Percentiles rank a stretch among this genome's conserved stretches.
These are phyloP conservation scores for Yamadazyma kitorensis DNA, from an alignment of 805 yeast species.

Conservation along the genomic window DNA sequence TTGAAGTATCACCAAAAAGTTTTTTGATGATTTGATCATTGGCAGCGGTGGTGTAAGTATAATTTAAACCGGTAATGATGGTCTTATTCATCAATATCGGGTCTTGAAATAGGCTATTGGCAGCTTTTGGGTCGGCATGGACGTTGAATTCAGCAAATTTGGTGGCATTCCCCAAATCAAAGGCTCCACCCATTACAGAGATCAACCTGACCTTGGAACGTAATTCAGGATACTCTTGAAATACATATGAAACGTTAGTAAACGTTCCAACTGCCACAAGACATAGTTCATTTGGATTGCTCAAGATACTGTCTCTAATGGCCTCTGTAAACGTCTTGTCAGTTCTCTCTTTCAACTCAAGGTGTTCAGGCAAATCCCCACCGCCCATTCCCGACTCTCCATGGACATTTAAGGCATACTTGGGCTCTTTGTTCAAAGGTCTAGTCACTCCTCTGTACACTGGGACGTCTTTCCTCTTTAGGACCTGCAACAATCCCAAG, in stretches of 20 bases:
- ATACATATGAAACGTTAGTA: slow-evolving; percentile 65
- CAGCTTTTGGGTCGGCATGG: slow-evolving; percentile 74
- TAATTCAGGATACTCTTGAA: slow-evolving; percentile 53
- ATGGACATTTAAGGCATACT: slow-evolving; percentile 62
- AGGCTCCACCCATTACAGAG: slow-evolving; percentile 77
- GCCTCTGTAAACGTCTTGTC: slow-evolving; percentile 34
- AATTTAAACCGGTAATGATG: slow-evolving; percentile 61
- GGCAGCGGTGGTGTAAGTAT: slow-evolving; percentile 66
- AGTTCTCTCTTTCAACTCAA: slow-evolving; percentile 25
- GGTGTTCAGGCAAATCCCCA: slow-evolving; percentile 54
- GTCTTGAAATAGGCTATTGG: slow-evolving; percentile 53
- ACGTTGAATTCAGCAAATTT: slow-evolving; percentile 72
- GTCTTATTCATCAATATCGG: slow-evolving; percentile 45
- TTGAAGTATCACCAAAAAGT: slow-evolving; percentile 19
- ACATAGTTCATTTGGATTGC: slow-evolving; percentile 48
- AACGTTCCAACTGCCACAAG: slow-evolving; percentile 75
- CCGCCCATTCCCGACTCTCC: slow-evolving; percentile 80
- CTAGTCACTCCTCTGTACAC: slow-evolving; percentile 64
- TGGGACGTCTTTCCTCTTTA: slow-evolving; percentile 48
- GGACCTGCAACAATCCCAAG: slow-evolving; percentile 60
- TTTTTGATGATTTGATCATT: slow-evolving; percentile 18
- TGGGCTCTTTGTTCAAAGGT: slow-evolving; percentile 53
- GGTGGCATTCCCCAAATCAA: slow-evolving; percentile 50
- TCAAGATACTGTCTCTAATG: slow-evolving; percentile 39
- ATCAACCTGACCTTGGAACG: slow-evolving; percentile 48